These are phyloP conservation scores for Didymella arachidicola DNA, from an alignment of 2,329 filamentous ascomycete species.

Conservation along the genomic window DNA sequence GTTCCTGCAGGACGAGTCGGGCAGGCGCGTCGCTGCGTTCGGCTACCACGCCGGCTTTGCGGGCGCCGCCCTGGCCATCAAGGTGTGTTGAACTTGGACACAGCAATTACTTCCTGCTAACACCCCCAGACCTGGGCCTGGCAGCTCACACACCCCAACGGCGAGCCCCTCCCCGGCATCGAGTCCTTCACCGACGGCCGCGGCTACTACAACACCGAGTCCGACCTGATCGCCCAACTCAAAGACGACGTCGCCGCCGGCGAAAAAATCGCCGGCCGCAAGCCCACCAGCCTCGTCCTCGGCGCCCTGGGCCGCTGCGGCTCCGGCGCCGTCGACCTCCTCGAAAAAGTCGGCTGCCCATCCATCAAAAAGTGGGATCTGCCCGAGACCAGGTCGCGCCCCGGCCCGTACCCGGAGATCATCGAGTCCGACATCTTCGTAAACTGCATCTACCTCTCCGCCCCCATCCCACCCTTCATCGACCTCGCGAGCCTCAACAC, in stretches of 20 bases:
- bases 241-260: slow-evolving; percentile 74
- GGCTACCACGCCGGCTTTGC: slow-evolving; percentile 60
- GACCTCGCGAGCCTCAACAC: slow-evolving; percentile 72
- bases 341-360: slow-evolving; percentile 75
- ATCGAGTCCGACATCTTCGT: slow-evolving; percentile 65
- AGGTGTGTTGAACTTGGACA: slow-evolving; percentile 29
- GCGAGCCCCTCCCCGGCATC: slow-evolving; percentile 70
- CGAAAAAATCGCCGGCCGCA: slow-evolving; percentile 69
- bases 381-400: slow-evolving; percentile 70
- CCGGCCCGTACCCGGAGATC: slow-evolving; percentile 81
- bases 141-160: slow-evolving; percentile 75
- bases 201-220: slow-evolving; percentile 75
- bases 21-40: slow-evolving; percentile 75
- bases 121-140: slow-evolving; percentile 75
- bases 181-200: slow-evolving; percentile 58
- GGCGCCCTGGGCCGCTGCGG: slow-evolving; percentile 83
- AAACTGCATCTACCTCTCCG: slow-evolving; percentile 76
- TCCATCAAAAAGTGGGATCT: slow-evolving; percentile 80
- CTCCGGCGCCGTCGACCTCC: slow-evolving; percentile 81
- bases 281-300: slow-evolving; percentile 81
- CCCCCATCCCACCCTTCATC: slow-evolving; percentile 83
- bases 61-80: slow-evolving; percentile 57
- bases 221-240: slow-evolving; percentile 74
- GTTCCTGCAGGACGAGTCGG: slow-evolving; percentile 78
- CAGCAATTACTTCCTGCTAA: slow-evolving; percentile 8